A percentile compares a stretch with the other conserved stretches of the same genome.
phyloP scores from a whole-genome alignment of 2,329 filamentous ascomycete species.

The Botryosphaeria dothidea region DNA sequence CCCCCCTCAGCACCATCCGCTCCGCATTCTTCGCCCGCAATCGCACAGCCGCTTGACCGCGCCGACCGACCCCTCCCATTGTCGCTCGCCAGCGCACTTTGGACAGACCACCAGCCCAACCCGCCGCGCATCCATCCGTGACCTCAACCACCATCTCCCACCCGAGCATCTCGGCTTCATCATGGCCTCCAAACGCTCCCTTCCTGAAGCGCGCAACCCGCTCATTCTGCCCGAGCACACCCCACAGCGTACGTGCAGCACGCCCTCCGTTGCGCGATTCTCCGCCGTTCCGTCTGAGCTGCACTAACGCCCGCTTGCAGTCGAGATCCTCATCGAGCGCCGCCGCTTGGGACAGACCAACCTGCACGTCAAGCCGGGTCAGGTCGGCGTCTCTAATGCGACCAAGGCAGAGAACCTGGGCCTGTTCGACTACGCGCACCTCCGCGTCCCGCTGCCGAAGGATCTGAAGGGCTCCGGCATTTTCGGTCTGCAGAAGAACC shows the following conservation, averaged over 20 bases:
- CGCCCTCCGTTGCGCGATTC: conserved; percentile 25
- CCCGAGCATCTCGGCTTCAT: background rate
- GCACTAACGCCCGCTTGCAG: conserved; percentile 34
- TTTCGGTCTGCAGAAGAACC: conserved; percentile 68
- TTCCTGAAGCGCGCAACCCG: conserved; percentile 66
- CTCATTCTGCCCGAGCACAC: conserved; percentile 63
- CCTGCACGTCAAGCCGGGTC: conserved; percentile 77
- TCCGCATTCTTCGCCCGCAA: conserved; percentile 6
- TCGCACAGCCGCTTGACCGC: conserved; percentile 1
- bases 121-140: conserved; percentile 5
- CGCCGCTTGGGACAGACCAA: conserved; percentile 92
- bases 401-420: conserved; percentile 73
- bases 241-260: conserved; percentile 59
- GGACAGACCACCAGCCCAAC: background rate
- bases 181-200: conserved; percentile 44
- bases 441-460: conserved; percentile 88
- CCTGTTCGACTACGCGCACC: conserved; percentile 92
- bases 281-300: background rate
- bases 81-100: background rate
- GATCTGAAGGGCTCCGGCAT: conserved; percentile 86
- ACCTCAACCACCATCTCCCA: background rate
- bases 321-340: conserved; percentile 68
- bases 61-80: background rate
- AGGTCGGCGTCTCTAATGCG: conserved; percentile 69
- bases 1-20: conserved; percentile 12